Base-by-base conservation (phyloP, 768 basidiomycete genomes). In the Imleria badia region DNA sequence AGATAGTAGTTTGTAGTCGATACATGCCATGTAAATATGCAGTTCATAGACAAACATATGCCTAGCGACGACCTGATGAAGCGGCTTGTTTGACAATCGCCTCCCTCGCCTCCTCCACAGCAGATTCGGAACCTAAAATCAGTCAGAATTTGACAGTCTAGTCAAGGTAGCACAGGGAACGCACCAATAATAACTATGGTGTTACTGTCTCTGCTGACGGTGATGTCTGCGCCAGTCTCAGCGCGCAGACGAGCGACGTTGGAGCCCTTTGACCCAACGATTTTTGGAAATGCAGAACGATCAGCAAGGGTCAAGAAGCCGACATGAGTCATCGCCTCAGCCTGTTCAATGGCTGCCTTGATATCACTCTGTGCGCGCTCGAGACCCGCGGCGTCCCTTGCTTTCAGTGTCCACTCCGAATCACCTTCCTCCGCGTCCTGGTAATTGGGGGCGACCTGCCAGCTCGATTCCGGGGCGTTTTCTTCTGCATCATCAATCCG, bases 141-240 rank as follows among this genome's bases (percentile, higher is more conserved):
- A 20, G 22, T 20, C 26, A 59, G 41, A 59, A 55, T 57, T 46
- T 55, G n/a, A 48, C 33, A n/a, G 22, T 23, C 41, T 31, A 1
- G 30, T 22, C 23, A n/a, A 43, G 31, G 13, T 40, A 19, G 19
- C 12, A 29, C 1, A 3, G n/a, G 8, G 22, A 48, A 54, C 66
- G 60, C 65, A 93, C 93, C 94, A 46, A 87, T 84, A 66, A 98
- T 88, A 60, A 89, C 83, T 64, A 97, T 95, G 30, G 85, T 86
- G 70, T 79, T 91, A 66, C 89, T 89, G 58, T 94, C 94, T 59
- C 91, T 84, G 70, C 91, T 85, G 51, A 98, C 91, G 40, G 84
- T 91, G 63, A 98, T 94, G 66, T 96, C 93, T 51, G 94, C 89
- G 39, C 92, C 91, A 48, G 90, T 96, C 73, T 94, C 93, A 48